Conservation (phyloP, 176 grass and related monocot genomes). For the Carex littledalei region DNA sequence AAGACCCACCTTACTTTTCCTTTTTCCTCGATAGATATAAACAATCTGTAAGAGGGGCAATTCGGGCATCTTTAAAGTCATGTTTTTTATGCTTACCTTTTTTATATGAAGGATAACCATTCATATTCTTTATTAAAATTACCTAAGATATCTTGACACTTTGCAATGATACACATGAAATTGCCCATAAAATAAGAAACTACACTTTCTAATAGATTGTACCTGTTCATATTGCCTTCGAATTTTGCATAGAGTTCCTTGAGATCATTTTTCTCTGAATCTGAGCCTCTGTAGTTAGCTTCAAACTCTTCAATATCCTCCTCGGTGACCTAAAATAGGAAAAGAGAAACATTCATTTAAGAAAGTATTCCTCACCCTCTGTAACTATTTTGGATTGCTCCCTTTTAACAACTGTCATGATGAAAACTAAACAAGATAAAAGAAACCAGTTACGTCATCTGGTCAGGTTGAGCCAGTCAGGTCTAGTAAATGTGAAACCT, state of each 20-base stretch:
- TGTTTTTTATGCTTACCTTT: background rate
- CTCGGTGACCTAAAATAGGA: slow-evolving; percentile 52
- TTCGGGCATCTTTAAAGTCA: background rate
- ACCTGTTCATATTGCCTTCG: slow-evolving; percentile 95
- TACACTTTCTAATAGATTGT: slow-evolving; percentile 4
- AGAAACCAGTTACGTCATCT: background rate
- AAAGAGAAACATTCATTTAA: background rate
- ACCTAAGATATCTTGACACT: background rate
- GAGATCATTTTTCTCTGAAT: slow-evolving; percentile 87
- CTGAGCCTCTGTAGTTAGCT: slow-evolving; percentile 91
- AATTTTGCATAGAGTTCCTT: slow-evolving; percentile 77
- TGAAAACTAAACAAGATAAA: background rate
- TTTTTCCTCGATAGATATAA: background rate
- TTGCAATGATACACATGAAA: background rate
- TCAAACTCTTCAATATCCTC: slow-evolving; percentile 97
- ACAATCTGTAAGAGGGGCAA: background rate
- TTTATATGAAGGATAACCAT: background rate
- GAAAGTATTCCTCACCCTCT: background rate
- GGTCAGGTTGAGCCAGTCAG: background rate
- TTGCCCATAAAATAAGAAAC: background rate
- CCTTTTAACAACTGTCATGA: background rate
- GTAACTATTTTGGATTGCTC: background rate
- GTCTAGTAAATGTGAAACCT: background rate
- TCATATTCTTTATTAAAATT: background rate
- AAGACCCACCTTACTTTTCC: background rate